These are phyloP conservation scores for Antrodiella citrinella DNA, from an alignment of 768 basidiomycete species.

Conservation along the genomic window DNA sequence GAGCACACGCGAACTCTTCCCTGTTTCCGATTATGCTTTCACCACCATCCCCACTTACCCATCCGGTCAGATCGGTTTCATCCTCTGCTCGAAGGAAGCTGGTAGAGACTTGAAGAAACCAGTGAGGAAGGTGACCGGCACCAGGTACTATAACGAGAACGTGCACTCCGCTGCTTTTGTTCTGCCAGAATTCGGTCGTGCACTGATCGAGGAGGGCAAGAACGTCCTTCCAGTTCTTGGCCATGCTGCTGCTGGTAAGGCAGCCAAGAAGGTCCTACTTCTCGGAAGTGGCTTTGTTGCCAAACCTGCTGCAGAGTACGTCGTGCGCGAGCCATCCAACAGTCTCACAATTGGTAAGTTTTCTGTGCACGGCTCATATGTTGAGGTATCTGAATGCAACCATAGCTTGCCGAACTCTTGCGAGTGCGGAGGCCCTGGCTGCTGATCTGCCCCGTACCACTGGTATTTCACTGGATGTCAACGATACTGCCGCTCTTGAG, in stretches of 20 bases:
- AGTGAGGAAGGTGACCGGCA: conserved; percentile 59
- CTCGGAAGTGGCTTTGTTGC: conserved; percentile 96
- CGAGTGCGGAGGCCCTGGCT: conserved; percentile 62
- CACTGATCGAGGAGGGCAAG: conserved; percentile 63
- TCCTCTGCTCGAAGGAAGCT: conserved; percentile 76
- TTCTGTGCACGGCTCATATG: neutral
- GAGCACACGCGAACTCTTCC: conserved; percentile 69
- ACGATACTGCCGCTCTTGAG: conserved; percentile 62
- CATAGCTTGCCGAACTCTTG: conserved; percentile 81
- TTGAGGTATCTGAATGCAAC: conserved; percentile 4
- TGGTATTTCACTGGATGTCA: conserved; percentile 79
- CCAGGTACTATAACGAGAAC: conserved; percentile 78
- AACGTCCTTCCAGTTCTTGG: conserved; percentile 74
- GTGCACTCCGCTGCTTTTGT: conserved; percentile 81
- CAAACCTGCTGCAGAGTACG: conserved; percentile 91
- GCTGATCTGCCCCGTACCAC: conserved; percentile 61
- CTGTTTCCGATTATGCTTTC: conserved; percentile 81
- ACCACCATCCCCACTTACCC: conserved; percentile 98
- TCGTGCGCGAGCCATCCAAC: conserved; percentile 75
- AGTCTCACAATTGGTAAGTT: conserved; percentile 73
- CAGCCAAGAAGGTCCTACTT: conserved; percentile 71
- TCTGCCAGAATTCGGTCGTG: conserved; percentile 87
- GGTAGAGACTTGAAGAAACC: conserved; percentile 66
- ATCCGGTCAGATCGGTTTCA: conserved; percentile 95
- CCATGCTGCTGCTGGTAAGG: conserved; percentile 38